Conservation (phyloP, 2,329 filamentous ascomycete species). For the Podosphaera aphanis region DNA sequence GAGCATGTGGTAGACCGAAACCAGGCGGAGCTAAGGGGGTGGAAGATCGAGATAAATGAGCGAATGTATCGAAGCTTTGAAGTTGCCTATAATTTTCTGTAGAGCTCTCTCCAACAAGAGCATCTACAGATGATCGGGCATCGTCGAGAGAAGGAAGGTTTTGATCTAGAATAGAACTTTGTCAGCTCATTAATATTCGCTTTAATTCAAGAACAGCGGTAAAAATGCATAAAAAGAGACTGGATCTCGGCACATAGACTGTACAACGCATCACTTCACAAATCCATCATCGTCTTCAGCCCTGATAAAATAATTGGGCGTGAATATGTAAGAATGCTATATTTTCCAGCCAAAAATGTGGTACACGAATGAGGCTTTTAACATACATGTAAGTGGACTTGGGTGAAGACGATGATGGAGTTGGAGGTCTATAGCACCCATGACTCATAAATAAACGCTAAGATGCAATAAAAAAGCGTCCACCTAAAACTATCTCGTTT, state of each 20-base stretch:
- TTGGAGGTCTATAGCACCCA: conserved; percentile 15
- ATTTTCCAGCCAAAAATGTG: conserved; percentile 22
- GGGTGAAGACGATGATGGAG: conserved; percentile 49
- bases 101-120: conserved; percentile 35
- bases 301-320: conserved; percentile 14
- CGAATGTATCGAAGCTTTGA: conserved; percentile 5
- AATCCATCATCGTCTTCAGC: conserved; percentile 38
- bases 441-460: conserved; percentile 7
- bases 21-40: conserved; percentile 25
- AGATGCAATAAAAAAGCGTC: conserved; percentile 10
- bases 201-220: neutral
- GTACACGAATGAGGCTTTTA: conserved; percentile 26
- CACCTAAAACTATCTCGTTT: conserved; percentile 12
- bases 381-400: conserved; percentile 35
- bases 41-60: conserved; percentile 12
- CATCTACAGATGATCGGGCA: conserved; percentile 39
- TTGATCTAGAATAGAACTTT: conserved; percentile 31
- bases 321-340: conserved; percentile 23
- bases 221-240: conserved; percentile 15
- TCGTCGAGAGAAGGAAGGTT: conserved; percentile 34
- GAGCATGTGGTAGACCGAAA: conserved; percentile 17
- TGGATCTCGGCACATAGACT: conserved; percentile 17
- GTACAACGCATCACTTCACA: conserved; percentile 25
- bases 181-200: conserved; percentile 7
- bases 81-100: conserved; percentile 7